Evolutionary conservation across 345 rosid species (phyloP).

Genomic region (Arabis alpina): DNA sequence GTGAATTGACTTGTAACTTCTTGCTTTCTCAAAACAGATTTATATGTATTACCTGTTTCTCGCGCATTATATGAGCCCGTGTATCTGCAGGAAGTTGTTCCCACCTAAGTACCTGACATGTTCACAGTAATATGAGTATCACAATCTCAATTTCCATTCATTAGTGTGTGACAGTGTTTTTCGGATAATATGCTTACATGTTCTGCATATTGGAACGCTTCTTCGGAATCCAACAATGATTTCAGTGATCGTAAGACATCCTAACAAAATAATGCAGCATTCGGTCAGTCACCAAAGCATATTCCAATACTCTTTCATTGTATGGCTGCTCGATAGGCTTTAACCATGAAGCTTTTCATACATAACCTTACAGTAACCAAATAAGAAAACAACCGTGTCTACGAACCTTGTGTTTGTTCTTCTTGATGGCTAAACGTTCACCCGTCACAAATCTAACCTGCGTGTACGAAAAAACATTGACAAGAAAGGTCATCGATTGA

Average conservation of each 20-base stretch:
- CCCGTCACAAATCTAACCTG: slow-evolving; percentile 88
- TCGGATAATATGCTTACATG: slow-evolving; percentile 56
- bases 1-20: neutral
- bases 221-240: slow-evolving; percentile 62
- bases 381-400: neutral
- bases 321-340: slow-evolving; percentile 17
- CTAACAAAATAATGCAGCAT: slow-evolving; percentile 45
- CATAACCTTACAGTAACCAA: neutral
- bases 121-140: slow-evolving; percentile 3
- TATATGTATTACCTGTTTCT: slow-evolving; percentile 69
- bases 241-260: slow-evolving; percentile 74
- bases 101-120: slow-evolving; percentile 75
- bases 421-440: slow-evolving; percentile 77
- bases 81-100: slow-evolving; percentile 88
- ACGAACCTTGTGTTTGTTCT: slow-evolving; percentile 82
- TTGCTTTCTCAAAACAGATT: slow-evolving; percentile 20
- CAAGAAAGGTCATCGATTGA: no score
- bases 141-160: slow-evolving; percentile 7
- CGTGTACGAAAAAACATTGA: slow-evolving; percentile 27
- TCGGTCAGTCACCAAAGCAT: slow-evolving; percentile 29
- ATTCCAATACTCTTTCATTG: neutral
- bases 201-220: slow-evolving; percentile 85
- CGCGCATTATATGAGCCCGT: slow-evolving; percentile 81
- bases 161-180: slow-evolving; percentile 10
- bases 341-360: slow-evolving; percentile 3